These are phyloP conservation scores for Suhomyces panamericanus DNA, from an alignment of 1,139 yeast genomes.

Conservation along the genomic window DNA sequence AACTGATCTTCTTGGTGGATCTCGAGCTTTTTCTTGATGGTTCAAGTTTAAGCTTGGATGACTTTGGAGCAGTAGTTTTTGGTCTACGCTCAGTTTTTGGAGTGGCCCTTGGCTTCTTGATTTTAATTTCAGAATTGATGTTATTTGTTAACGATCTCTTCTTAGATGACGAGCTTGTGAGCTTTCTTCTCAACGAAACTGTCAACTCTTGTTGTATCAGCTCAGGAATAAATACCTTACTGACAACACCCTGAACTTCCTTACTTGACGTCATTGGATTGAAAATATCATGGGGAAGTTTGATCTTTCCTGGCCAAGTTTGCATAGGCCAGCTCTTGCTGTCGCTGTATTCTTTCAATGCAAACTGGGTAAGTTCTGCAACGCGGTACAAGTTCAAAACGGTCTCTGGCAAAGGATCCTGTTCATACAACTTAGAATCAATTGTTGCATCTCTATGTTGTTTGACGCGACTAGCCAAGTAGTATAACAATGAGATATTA, in stretches of 20 bases:
- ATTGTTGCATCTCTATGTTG: slow-evolving; percentile 66
- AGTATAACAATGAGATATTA: slow-evolving; percentile 71
- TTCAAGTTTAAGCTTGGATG: slow-evolving; percentile 11
- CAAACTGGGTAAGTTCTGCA: slow-evolving; percentile 72
- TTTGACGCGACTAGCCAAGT: slow-evolving; percentile 76
- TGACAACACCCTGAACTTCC: slow-evolving; percentile 47
- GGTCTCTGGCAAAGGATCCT: slow-evolving; percentile 25
- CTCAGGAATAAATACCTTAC: slow-evolving; percentile 53
- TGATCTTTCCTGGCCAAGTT: slow-evolving; percentile 80
- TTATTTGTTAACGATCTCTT: slow-evolving; percentile 7
- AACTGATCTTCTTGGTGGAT: slow-evolving; percentile 37
- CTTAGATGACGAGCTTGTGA: slow-evolving; percentile 19
- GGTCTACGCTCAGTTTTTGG: slow-evolving; percentile 2
- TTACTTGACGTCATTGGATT: slow-evolving; percentile 50
- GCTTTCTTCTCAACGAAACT: slow-evolving; percentile 26
- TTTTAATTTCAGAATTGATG: slow-evolving; percentile 5
- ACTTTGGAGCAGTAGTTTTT: neutral
- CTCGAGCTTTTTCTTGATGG: slow-evolving; percentile 50
- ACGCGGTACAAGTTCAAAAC: slow-evolving; percentile 56
- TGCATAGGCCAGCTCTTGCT: slow-evolving; percentile 66
- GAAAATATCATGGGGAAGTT: slow-evolving; percentile 65
- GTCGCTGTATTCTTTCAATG: slow-evolving; percentile 60
- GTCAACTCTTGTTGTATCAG: slow-evolving; percentile 32
- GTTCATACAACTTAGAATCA: slow-evolving; percentile 36
- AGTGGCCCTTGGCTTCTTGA: slow-evolving; percentile 4